Evolutionary conservation across 495 filamentous ascomycete genomes (phyloP).

Genomic region (Podospora tetraspora): DNA sequence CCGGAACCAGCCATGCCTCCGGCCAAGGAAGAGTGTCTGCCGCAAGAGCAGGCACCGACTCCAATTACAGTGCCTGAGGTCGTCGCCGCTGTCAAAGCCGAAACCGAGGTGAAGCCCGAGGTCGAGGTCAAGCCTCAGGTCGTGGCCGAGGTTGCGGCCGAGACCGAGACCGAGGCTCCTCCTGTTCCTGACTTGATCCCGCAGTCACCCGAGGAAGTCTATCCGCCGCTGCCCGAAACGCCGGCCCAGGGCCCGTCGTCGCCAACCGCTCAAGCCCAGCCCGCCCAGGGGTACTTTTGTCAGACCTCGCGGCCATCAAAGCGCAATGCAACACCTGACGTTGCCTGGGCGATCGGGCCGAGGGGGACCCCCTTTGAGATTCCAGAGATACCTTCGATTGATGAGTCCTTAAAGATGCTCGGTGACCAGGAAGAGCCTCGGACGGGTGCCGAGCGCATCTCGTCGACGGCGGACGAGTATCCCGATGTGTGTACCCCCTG

Average conservation of each 20-base stretch:
- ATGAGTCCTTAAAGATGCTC: background rate
- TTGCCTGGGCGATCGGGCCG: background rate
- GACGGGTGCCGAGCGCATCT: background rate
- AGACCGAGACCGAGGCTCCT: background rate
- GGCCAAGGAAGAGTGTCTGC: background rate
- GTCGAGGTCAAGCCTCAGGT: background rate
- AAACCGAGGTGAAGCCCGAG: background rate
- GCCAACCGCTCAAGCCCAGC: background rate
- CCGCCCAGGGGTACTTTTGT: background rate
- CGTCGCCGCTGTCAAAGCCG: too few relatives aligned
- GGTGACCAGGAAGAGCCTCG: background rate
- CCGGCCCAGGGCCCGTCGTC: background rate
- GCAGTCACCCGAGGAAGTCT: background rate
- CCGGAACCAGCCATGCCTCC: background rate
- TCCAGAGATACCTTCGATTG: background rate
- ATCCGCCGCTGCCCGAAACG: slow-evolving; percentile 6
- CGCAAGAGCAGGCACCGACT: background rate
- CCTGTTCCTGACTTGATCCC: background rate
- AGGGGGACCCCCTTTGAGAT: background rate
- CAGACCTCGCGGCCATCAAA: background rate
- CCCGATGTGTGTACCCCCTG: background rate
- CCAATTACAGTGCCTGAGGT: too few relatives aligned
- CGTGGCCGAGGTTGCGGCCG: background rate
- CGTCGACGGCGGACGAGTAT: background rate
- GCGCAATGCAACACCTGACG: background rate